Conservation (phyloP, 140 eudicot genomes). For the Flaveria floridana region DNA sequence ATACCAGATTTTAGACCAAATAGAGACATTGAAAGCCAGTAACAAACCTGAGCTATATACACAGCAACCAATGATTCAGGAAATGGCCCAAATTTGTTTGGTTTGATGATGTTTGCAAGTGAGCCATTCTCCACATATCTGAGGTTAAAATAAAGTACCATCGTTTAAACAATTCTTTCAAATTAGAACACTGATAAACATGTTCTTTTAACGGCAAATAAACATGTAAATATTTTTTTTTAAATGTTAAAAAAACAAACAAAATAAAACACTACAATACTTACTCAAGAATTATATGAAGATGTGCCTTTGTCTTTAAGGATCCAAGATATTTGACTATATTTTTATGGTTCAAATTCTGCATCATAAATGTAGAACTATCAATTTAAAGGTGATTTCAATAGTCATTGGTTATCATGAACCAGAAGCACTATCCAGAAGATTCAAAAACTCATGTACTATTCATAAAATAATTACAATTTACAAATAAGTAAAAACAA, state of each 20-base stretch:
- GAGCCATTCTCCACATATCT: constrained; percentile 99
- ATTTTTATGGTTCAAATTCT: constrained; percentile 94
- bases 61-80: constrained; percentile 81
- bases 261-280: constrained; percentile 27
- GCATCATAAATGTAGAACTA: constrained; percentile 28
- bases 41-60: constrained; percentile 89
- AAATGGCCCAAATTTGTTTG: constrained; percentile 94
- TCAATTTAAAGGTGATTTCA: neutral
- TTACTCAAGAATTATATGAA: constrained; percentile 95
- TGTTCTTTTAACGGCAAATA: neutral
- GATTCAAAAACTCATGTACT: neutral
- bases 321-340: constrained; percentile 96
- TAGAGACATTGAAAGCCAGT: neutral
- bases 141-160: constrained; percentile 16
- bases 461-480: neutral
- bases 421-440: constrained; percentile 6
- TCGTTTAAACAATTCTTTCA: constrained; percentile 15
- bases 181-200: constrained; percentile 16
- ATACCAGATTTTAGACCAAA: constrained; percentile 14
- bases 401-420: constrained; percentile 9
- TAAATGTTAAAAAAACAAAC: neutral
- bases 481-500: constrained; percentile 15
- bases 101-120: constrained; percentile 90
- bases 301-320: constrained; percentile 80
- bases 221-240: no score